A percentile compares a stretch with the other conserved stretches of the same genome.
Evolutionary conservation across 2,329 filamentous ascomycete species (phyloP).

Genomic region (Sphaceloma murrayae): DNA sequence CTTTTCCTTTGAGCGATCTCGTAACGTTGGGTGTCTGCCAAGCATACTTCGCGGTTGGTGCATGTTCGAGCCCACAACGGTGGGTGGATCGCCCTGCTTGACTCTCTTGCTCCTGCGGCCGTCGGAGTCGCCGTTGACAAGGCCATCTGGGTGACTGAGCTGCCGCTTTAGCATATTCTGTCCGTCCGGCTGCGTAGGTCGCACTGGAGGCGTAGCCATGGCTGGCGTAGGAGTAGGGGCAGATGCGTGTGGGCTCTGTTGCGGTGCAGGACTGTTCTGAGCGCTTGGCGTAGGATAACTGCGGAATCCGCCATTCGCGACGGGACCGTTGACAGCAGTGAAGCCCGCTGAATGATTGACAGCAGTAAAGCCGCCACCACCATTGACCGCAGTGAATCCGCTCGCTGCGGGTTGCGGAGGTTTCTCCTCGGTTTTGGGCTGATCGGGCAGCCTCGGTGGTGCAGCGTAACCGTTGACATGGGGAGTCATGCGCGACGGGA

Average conservation of each 20-base stretch:
- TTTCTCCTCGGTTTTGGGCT: constrained; percentile 29
- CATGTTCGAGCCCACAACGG: constrained; percentile 94
- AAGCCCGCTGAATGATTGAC: constrained; percentile 53
- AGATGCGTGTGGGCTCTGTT: constrained; percentile 39
- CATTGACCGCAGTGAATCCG: constrained; percentile 66
- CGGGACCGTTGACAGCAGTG: constrained; percentile 48
- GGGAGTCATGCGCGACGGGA: not conserved
- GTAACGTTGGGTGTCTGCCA: constrained; percentile 50
- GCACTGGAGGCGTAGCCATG: constrained; percentile 56
- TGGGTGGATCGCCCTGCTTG: constrained; percentile 68
- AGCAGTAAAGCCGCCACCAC: constrained; percentile 51
- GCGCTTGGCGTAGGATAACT: constrained; percentile 43
- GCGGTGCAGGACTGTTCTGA: constrained; percentile 52
- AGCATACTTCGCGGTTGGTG: constrained; percentile 78
- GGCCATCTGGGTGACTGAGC: constrained; percentile 47
- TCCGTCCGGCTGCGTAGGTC: constrained; percentile 35
- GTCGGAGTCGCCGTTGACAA: constrained; percentile 47
- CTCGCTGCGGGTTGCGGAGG: constrained; percentile 39
- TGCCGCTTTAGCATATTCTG: constrained; percentile 58
- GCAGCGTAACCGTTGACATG: constrained; percentile 16
- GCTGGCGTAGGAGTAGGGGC: constrained; percentile 40
- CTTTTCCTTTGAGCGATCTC: constrained; percentile 48
- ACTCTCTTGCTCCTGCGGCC: constrained; percentile 79
- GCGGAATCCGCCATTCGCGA: constrained; percentile 36
- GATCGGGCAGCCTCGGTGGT: constrained; percentile 1